Percentiles rank a stretch among this genome's conserved stretches.
Evolutionary conservation across 2,329 filamentous ascomycete genomes (phyloP).

Genomic region (Fusarium sp.): DNA sequence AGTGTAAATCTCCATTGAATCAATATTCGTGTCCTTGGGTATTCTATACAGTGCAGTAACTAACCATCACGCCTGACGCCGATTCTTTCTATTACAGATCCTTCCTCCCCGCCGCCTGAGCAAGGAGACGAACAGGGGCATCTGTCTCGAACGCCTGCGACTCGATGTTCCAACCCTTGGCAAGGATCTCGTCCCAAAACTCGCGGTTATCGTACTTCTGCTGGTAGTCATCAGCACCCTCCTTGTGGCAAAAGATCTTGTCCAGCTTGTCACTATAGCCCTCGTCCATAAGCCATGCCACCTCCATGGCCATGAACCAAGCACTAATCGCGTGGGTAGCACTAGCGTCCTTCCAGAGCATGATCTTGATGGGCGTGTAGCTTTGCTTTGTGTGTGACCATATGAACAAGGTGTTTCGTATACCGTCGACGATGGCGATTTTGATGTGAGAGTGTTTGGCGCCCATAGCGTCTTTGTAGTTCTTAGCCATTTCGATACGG

Average conservation of each 20-base stretch:
- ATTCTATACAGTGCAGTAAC: background rate
- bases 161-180: conserved; percentile 54
- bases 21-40: conserved; percentile 9
- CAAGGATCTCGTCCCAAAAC: conserved; percentile 49
- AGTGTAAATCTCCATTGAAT: conserved; percentile 43
- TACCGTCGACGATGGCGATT: conserved; percentile 49
- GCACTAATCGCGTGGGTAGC: conserved; percentile 52
- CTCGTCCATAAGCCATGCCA: conserved; percentile 52
- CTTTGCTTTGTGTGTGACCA: conserved; percentile 40
- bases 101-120: conserved; percentile 45
- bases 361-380: conserved; percentile 51
- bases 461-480: conserved; percentile 57
- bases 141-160: conserved; percentile 55
- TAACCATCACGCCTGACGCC: conserved; percentile 4
- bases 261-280: conserved; percentile 43
- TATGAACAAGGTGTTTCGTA: conserved; percentile 50
- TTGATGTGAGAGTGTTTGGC: conserved; percentile 29
- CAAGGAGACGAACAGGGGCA: conserved; percentile 52
- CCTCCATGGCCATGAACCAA: conserved; percentile 57
- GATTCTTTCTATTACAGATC: conserved; percentile 36
- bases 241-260: conserved; percentile 30
- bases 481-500: conserved; percentile 58
- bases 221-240: conserved; percentile 28
- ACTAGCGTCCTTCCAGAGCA: conserved; percentile 52
- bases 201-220: conserved; percentile 37